Conservation (phyloP, 768 basidiomycete species). For the Kwoniella heveanensis region DNA sequence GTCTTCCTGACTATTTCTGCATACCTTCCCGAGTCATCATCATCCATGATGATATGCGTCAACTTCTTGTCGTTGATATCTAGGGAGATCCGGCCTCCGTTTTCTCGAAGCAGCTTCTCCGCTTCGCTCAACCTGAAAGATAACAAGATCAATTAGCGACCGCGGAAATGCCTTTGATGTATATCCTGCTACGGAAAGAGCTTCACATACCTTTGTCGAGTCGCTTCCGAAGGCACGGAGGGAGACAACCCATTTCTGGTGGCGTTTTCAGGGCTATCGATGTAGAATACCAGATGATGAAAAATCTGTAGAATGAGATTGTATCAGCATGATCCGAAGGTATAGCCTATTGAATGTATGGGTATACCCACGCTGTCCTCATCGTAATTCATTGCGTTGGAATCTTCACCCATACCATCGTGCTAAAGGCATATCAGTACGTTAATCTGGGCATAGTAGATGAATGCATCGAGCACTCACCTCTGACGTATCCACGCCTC, state of each 20-base stretch:
- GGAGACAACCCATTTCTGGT: constrained; percentile 63
- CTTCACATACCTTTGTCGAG: constrained; percentile 62
- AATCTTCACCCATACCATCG: constrained; percentile 72
- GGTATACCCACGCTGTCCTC: constrained; percentile 58
- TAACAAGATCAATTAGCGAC: too few relatives aligned
- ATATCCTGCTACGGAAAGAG: too few relatives aligned
- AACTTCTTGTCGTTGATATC: constrained; percentile 74
- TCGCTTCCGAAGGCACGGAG: constrained; percentile 61
- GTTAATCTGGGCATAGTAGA: too few relatives aligned
- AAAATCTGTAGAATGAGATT: constrained; percentile 64
- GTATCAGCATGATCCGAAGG: too few relatives aligned
- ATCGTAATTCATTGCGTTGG: constrained; percentile 75
- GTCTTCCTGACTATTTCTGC: constrained; percentile 71
- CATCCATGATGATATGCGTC: constrained; percentile 83
- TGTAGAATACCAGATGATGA: constrained; percentile 84
- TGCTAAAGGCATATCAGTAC: too few relatives aligned
- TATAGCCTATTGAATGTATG: too few relatives aligned
- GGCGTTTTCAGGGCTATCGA: constrained; percentile 80
- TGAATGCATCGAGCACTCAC: constrained; percentile 3
- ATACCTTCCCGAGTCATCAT: constrained; percentile 75
- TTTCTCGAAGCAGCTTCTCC: constrained; percentile 62
- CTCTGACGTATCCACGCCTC: constrained; percentile 13
- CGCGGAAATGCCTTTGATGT: too few relatives aligned
- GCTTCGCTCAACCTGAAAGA: constrained; percentile 63
- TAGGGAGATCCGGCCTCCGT: constrained; percentile 71